Evolutionary conservation across 2,329 filamentous ascomycete species (phyloP), one percentile per base, ranked within the genome.

Genomic region (Diaporthe destruens): DNA sequence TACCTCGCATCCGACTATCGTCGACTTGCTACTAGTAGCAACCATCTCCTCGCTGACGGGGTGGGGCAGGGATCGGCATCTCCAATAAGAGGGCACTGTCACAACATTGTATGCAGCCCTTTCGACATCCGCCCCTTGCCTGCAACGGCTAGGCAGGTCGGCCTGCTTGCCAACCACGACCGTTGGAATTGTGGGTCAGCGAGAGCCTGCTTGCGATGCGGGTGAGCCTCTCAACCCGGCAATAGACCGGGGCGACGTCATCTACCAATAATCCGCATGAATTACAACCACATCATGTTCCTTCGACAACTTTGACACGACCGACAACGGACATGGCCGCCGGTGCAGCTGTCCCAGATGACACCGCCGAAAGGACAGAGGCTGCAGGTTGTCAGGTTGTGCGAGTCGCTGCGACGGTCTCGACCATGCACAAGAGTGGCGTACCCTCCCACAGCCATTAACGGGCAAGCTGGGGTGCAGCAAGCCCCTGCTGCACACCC

Each of bases 301-400:
- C 44, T 59, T 56, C 55, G 9, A 44, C 49, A 55, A 68, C 53
- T 56, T 36, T 65, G 61, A 53, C 51, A 34, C 23, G 49, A 23
- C 68, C 68, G 68, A 70, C 55, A 70, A 51, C 68, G 68, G 68
- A 59, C n/a, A n/a, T n/a, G n/a, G n/a, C n/a, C n/a, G n/a, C n/a
- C n/a, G n/a, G n/a, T n/a, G n/a, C 70, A 72, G 14, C 53, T 11
- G n/a, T 36, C 34, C 12, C 34, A 36, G 34, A 36, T 36, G 34
- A 42, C 39, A 2, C 39, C 16, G 34, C n/a, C n/a, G n/a, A n/a
- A n/a, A n/a, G n/a, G n/a, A n/a, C n/a, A n/a, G n/a, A n/a, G n/a
- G n/a, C n/a, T n/a, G n/a, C n/a, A n/a, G n/a, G n/a, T n/a, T n/a
- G n/a, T n/a, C n/a, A n/a, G n/a, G n/a, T n/a, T n/a, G n/a, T 36